Base-by-base conservation (phyloP, 2,329 filamentous ascomycete species). In the Penicillium sp. region DNA sequence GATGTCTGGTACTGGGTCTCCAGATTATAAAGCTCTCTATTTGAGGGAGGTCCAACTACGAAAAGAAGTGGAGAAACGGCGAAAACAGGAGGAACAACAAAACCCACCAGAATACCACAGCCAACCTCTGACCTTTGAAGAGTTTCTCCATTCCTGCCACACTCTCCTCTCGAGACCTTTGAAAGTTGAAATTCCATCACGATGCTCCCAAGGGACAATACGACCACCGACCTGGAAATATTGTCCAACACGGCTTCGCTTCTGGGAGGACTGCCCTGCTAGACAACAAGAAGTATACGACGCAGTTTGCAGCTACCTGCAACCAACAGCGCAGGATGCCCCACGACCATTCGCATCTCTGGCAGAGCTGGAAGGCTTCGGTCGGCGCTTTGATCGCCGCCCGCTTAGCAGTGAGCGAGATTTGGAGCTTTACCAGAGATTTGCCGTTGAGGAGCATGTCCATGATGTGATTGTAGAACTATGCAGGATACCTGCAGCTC, bases 401-500 rank as follows among this genome's bases (percentile, higher is more conserved):
- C 41, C 43, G 14, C 39, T 56, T 9, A 42, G 44, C 22, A 52
- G 51, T 35, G 45, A 54, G 33, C 37, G 45, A 30, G 43, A 42
- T 12, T 36, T 53, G 2, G 45, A 49, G 31, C 32, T 27, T 12
- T 50, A 54, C 31, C 45, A 52, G 44, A 44, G 37, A 14, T 20
- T 37, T 18, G 48, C 40, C 2, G 51, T 59, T 3, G 50, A 57
- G 37, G 37, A 51, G 14, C 43, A 52, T 41, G 46, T 56, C 0
- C 35, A 30, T 32, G 44, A 53, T 42, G 48, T 58, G 3, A 48
- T 56, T 11, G 7, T 32, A 8, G 44, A 52, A 16, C 41, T 55
- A 2, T 57, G 39, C 37, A 51, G 50, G 29, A 48, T 54, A 39
- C 44, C 40, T 4, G 35, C 9, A 11, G 54, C 50, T 22, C 35